Conservation (phyloP, 1,139 yeast genomes). For the Yamadazyma kanchanaburiensis region DNA sequence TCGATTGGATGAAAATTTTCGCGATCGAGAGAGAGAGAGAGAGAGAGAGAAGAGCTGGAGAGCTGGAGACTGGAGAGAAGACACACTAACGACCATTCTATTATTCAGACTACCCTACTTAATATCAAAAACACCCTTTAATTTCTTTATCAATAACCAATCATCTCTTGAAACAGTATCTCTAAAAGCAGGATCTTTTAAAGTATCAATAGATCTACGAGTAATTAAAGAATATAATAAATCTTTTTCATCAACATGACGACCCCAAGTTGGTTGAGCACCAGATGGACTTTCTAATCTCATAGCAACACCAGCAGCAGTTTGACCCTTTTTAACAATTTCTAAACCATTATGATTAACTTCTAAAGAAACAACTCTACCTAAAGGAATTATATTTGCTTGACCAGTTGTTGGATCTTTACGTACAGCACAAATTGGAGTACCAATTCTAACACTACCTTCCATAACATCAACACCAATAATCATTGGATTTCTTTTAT, state of each 20-base stretch:
- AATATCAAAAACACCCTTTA: constrained; percentile 84
- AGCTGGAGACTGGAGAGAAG: too few species aligned
- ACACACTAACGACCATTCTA: too few species aligned
- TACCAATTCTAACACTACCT: constrained; percentile 86
- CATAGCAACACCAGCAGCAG: constrained; percentile 98
- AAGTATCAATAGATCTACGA: constrained; percentile 90
- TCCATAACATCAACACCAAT: constrained; percentile 97
- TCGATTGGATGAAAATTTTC: constrained; percentile 16
- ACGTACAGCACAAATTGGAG: constrained; percentile 95
- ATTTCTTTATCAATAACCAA: constrained; percentile 86
- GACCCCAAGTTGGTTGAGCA: constrained; percentile 97
- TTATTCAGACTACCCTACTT: too few species aligned
- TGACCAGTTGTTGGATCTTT: constrained; percentile 81
- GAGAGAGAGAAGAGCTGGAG: too few species aligned
- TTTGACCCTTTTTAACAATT: constrained; percentile 86
- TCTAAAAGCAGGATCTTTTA: constrained; percentile 97
- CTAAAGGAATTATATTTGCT: constrained; percentile 69
- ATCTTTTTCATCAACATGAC: constrained; percentile 95
- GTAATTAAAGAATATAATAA: constrained; percentile 81
- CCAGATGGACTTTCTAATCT: constrained; percentile 90
- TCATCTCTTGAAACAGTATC: constrained; percentile 91
- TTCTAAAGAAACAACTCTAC: constrained; percentile 85
- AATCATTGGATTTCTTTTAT: constrained; percentile 98
- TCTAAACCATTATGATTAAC: constrained; percentile 87
- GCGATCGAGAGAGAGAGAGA: too few species aligned